Evolutionary conservation across 495 filamentous ascomycete genomes (phyloP).

Genomic region (Jackrogersella minutella): DNA sequence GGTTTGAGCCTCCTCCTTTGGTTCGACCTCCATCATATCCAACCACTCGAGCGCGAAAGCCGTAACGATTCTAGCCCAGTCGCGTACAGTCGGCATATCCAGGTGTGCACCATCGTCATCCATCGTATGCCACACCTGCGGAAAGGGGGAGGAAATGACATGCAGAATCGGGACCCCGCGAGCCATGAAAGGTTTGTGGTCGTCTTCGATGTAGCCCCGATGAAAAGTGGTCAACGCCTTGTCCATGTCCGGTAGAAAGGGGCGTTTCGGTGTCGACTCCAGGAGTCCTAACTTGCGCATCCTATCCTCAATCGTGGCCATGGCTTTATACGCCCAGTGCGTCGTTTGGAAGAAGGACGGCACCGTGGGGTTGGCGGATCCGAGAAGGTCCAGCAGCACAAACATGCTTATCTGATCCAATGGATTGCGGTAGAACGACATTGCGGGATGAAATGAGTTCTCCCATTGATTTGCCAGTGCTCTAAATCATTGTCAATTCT

Average conservation of each 20-base stretch:
- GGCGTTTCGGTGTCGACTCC: constrained; percentile 43
- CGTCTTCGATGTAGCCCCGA: constrained; percentile 71
- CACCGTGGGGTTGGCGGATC: constrained; percentile 71
- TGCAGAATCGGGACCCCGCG: constrained; percentile 89
- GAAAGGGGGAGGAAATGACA: constrained; percentile 84
- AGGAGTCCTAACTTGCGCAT: constrained; percentile 62
- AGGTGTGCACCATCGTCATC: constrained; percentile 87
- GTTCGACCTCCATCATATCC: constrained; percentile 79
- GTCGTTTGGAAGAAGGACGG: constrained; percentile 86
- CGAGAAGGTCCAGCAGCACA: constrained; percentile 91
- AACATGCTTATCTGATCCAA: constrained; percentile 85
- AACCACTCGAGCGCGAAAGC: constrained; percentile 94
- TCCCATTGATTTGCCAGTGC: constrained; percentile 82
- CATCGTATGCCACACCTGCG: constrained; percentile 84
- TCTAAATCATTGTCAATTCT: constrained; percentile 46
- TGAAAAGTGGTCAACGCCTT: constrained; percentile 61
- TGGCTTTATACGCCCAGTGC: constrained; percentile 87
- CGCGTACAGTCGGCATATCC: constrained; percentile 81
- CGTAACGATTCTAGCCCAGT: constrained; percentile 84
- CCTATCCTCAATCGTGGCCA: constrained; percentile 74
- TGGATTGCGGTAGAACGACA: constrained; percentile 75
- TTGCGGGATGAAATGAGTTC: constrained; percentile 65
- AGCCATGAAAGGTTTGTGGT: constrained; percentile 87
- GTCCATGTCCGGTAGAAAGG: constrained; percentile 59
- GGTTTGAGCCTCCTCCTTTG: constrained; percentile 18